Evolutionary conservation across 257 asterid species (phyloP).

Genomic region (Salvia rosmarinus): DNA sequence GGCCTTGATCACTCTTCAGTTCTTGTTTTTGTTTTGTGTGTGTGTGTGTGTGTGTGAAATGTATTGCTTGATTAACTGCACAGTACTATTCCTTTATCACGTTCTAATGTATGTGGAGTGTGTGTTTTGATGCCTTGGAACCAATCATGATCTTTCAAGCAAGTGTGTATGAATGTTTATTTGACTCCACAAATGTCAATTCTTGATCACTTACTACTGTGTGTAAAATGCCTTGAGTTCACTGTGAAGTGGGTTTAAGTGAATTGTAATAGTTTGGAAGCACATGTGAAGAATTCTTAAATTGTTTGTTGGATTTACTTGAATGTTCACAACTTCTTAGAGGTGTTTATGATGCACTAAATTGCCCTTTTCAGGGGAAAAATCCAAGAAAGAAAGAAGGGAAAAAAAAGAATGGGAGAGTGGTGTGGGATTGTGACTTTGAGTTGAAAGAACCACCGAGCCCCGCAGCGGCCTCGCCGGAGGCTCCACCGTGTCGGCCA

Average conservation of each 20-base stretch:
- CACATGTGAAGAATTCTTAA: background rate
- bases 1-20: background rate
- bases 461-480: conserved; percentile 35
- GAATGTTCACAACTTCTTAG: background rate
- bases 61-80: too few species aligned
- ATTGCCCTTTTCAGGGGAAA: conserved; percentile 41
- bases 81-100: too few species aligned
- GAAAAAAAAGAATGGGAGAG: conserved; percentile 52
- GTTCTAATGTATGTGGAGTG: background rate
- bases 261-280: background rate
- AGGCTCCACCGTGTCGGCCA: conserved; percentile 32
- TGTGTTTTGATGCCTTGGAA: background rate
- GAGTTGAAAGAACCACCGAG: conserved; percentile 46
- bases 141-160: too few species aligned
- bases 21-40: background rate
- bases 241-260: background rate
- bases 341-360: background rate
- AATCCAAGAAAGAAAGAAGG: conserved; percentile 39
- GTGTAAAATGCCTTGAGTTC: background rate
- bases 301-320: background rate
- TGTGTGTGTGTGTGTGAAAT: background rate
- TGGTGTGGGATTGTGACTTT: conserved; percentile 53
- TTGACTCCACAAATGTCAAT: too few species aligned
- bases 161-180: too few species aligned
- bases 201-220: background rate